phyloP scores from a whole-genome alignment of 768 basidiomycete genomes.

The Pisolithus marmoratus region DNA sequence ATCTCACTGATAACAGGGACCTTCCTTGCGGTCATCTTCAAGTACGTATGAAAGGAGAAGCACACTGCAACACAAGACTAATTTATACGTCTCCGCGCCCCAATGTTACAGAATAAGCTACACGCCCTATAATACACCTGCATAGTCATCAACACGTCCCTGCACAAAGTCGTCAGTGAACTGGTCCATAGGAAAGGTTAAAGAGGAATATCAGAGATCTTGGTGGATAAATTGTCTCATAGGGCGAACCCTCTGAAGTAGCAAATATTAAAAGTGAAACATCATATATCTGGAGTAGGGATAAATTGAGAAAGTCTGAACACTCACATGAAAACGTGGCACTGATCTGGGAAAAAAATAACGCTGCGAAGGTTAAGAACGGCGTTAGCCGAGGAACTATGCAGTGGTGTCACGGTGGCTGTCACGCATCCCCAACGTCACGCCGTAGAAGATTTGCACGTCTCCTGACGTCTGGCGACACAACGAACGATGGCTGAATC shows the following conservation, averaged over 20 bases:
- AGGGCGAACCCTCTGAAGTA: constrained; percentile 56
- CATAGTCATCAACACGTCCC: not conserved
- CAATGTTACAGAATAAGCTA: too few relatives aligned
- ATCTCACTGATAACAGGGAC: constrained; percentile 66
- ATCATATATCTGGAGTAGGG: constrained; percentile 28
- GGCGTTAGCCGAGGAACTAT: constrained; percentile 44
- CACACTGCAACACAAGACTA: not conserved
- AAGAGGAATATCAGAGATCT: constrained; percentile 54
- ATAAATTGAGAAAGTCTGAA: not conserved
- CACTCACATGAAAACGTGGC: constrained; percentile 14
- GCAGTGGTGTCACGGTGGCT: constrained; percentile 64
- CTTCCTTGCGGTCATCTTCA: constrained; percentile 21
- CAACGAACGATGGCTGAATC: constrained; percentile 65
- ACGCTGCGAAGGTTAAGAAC: not conserved
- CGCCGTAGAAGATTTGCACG: constrained; percentile 20
- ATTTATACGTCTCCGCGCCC: not conserved
- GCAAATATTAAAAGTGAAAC: constrained; percentile 54
- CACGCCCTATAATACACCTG: not conserved
- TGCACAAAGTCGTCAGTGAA: constrained; percentile 1
- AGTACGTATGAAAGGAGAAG: not conserved
- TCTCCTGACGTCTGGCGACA: constrained; percentile 19
- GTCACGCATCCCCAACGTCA: constrained; percentile 30
- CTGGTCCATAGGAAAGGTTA: not conserved
- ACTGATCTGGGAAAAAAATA: not conserved
- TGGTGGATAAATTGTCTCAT: constrained; percentile 64